Percentiles rank a stretch among this genome's conserved stretches.
phyloP scores from a whole-genome alignment of 1,284 basidiomycete species.

The Moesziomyces sp. region DNA sequence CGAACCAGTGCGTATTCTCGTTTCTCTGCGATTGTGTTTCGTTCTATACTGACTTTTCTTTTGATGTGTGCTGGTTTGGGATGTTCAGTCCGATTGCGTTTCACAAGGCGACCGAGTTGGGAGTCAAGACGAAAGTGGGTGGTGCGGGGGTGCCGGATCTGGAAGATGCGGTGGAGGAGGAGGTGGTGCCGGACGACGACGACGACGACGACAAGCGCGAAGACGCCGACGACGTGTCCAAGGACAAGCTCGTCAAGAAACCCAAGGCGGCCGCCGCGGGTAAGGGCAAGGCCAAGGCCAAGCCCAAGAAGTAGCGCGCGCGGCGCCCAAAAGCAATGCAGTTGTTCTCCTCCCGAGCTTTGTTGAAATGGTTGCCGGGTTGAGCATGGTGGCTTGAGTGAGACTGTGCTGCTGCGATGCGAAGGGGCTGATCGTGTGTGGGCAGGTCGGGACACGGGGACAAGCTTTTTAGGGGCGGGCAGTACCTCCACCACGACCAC shows the following conservation, averaged over 20 bases:
- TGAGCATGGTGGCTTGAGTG: no score
- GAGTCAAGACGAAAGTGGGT: slow-evolving; percentile 39
- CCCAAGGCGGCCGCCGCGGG: slow-evolving; percentile 67
- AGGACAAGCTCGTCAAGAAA: slow-evolving; percentile 74
- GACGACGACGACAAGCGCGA: slow-evolving; percentile 60
- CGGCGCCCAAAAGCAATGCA: neutral
- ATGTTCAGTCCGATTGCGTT: slow-evolving; percentile 60
- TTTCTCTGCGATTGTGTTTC: no score
- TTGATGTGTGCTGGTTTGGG: no score
- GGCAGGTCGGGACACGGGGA: no score
- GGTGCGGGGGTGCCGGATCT: slow-evolving; percentile 50
- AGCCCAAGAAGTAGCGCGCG: slow-evolving; percentile 9
- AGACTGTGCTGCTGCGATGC: no score
- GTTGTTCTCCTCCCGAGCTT: neutral
- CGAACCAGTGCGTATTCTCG: slow-evolving; percentile 12
- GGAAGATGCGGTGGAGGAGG: slow-evolving; percentile 67
- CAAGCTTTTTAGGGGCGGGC: no score
- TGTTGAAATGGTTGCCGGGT: no score
- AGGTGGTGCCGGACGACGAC: slow-evolving; percentile 52
- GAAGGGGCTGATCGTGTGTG: no score
- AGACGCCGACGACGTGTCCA: slow-evolving; percentile 52
- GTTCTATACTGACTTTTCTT: no score
- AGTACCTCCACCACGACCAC: no score
- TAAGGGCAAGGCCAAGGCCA: slow-evolving; percentile 17
- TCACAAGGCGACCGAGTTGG: slow-evolving; percentile 41